Evolutionary conservation across 192 early-diverging fungal genomes (phyloP), one percentile per base, ranked within the genome.

Genomic region (Backusella circina): DNA sequence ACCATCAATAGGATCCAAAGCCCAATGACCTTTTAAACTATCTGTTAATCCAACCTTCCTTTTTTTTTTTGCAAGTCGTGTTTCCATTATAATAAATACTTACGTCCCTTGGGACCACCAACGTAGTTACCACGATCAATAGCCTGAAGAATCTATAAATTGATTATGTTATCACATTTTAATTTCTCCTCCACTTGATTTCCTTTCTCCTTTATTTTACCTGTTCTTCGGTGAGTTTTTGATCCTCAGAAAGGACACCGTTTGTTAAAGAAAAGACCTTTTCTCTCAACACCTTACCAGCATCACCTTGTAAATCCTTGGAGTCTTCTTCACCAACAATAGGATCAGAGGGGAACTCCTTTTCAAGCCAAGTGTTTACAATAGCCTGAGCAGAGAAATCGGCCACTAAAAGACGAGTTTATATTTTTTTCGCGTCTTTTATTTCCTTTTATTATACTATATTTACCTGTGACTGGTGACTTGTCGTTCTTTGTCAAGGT

Each of bases 251-350:
- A 1, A 90, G 73, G 18, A 91, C 89, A 0, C 86, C 79, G 83
- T 97, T 97, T 21, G 89, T 90, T 79, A 98, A 86, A 5, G 91
- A 91, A 21, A 93, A 81, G 9, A 99, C 95, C 80, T 93, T 92
- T 39, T 93, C 86, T 44, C 92, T 79, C 73, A 96, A 83, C 0
- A 68, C 69, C 9, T 84, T 88, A 30, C 88, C 89, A 1, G 47
- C 77, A 16, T 97, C 93, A 23, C 90, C 92, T 38, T 86, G 90
- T 9, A 99, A 84, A 68, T 96, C 97, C 73, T 89, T 88, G 0
- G 96, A 89, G 74, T 98, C 95, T 79, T 99, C 98, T 82, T 99
- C 98, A 33, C 96, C 98, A 16, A 99, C 92, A 67, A 99, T 94
- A 31, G 92, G 92, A 80, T 97, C 96, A 21, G 89, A 36, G 15